Percentiles rank a stretch among this genome's conserved stretches.
Evolutionary conservation across 1,284 basidiomycete species (phyloP).

Genomic region (Sphagnurus paluster): DNA sequence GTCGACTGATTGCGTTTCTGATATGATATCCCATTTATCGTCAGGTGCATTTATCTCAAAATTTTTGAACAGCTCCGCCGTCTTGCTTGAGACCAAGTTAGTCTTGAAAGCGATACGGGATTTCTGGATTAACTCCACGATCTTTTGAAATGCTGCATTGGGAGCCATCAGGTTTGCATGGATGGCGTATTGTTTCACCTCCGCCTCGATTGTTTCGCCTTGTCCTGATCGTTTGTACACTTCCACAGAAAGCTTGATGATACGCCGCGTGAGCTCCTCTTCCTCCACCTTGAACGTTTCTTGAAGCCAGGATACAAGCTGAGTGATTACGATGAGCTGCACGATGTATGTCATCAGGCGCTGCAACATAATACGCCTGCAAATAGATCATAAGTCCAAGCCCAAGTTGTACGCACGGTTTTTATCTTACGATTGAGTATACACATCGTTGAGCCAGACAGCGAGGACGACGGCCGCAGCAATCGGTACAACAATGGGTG

Average conservation of each 20-base stretch:
- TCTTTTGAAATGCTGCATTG: background rate
- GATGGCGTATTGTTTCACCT: background rate
- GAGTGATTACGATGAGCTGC: conserved; percentile 17
- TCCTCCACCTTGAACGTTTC: background rate
- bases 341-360: conserved; percentile 21
- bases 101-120: background rate
- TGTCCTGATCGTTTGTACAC: background rate
- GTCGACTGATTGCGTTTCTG: too few relatives aligned
- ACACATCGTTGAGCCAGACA: conserved; percentile 23
- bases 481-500: conserved; percentile 27
- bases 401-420: background rate
- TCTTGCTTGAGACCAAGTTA: too few relatives aligned
- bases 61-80: too few relatives aligned
- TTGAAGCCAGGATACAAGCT: conserved; percentile 21
- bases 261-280: background rate
- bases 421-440: conserved; percentile 23
- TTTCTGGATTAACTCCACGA: background rate
- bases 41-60: too few relatives aligned
- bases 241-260: background rate
- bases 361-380: conserved; percentile 9
- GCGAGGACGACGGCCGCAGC: conserved; percentile 22
- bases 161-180: background rate
- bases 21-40: too few relatives aligned
- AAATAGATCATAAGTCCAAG: background rate
- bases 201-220: background rate